Evolutionary conservation across 352 stramenopile genomes (phyloP), one percentile per base, ranked within the genome.

Genomic region (Phytophthora crassamura): DNA sequence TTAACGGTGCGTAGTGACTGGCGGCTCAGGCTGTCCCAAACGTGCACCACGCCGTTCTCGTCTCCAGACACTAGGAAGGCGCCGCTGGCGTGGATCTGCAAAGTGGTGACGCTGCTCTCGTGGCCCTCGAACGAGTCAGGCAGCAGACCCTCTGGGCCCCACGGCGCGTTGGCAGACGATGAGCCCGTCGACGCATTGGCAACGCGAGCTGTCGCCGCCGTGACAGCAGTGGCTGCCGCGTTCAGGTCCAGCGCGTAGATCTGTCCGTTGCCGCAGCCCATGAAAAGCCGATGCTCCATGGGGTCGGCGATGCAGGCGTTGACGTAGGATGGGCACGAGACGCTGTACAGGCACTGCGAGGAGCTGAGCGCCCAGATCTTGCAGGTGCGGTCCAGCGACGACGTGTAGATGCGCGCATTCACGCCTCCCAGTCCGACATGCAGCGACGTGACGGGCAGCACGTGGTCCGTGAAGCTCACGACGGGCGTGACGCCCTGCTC

Each of bases 391-490:
- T 93, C 85, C 25, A 93, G 69, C 20, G 82, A 91, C 20, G 82
- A 88, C 39, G 83, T 90, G 69, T 89, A 93, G 42, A 93, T 74
- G 34, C 82, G 85, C 9, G 75, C 82, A 15, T 90, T 88, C 22
- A 90, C 78, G 7, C 82, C 84, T 11, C 85, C 82, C 3, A 85
- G 52, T 15, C 83, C 78, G n/a, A 88, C 76, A 66, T 93, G 82
- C 45, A 93, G 57, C 25, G 75, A 84, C 4, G 85, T 93, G 25
- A 93, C 77, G 2, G 85, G 85, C 25, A 93, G 71, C 36, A 90
- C 81, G 50, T 93, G 85, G 45, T 93, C 85, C n/a, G 82, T 93
- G 66, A 84, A 93, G 42, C 79, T 89, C 38, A 88, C 69, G 11
- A 90, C 42, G 0, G 82, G 82, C 4, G 74, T 79, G 9, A 88